phyloP scores from a whole-genome alignment of 306 rosid genomes.

The Ormosia emarginata region DNA sequence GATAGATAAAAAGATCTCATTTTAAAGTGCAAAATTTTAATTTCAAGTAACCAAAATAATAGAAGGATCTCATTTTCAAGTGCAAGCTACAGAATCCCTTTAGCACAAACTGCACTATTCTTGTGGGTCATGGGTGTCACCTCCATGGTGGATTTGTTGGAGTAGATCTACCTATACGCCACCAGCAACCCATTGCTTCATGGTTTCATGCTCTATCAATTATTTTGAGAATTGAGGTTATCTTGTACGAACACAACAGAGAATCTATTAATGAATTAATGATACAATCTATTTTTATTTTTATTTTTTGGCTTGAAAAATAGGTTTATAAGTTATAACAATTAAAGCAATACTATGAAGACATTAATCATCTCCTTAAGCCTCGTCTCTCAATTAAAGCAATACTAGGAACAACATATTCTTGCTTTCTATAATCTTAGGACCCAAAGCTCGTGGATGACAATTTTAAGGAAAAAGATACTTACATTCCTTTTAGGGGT shows the following conservation, averaged over 20 bases:
- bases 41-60: no score
- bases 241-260: not conserved
- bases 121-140: no score
- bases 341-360: not conserved
- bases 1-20: no score
- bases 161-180: no score
- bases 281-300: not conserved
- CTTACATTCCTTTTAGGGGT: no score
- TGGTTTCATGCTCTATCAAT: not conserved
- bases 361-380: conserved; percentile 77
- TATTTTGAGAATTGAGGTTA: not conserved
- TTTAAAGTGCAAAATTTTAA: no score
- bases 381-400: conserved; percentile 79
- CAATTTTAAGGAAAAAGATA: no score
- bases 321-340: not conserved
- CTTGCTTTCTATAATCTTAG: conserved; percentile 58
- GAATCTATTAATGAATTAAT: not conserved
- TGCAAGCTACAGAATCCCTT: no score
- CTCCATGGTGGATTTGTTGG: no score
- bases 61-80: no score
- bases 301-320: no score
- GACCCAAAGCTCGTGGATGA: conserved; percentile 51
- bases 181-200: not conserved
- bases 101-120: no score
- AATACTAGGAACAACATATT: conserved; percentile 47